Base-by-base conservation (phyloP, 257 asterid genomes). In the Nicotiana sylvestris region DNA sequence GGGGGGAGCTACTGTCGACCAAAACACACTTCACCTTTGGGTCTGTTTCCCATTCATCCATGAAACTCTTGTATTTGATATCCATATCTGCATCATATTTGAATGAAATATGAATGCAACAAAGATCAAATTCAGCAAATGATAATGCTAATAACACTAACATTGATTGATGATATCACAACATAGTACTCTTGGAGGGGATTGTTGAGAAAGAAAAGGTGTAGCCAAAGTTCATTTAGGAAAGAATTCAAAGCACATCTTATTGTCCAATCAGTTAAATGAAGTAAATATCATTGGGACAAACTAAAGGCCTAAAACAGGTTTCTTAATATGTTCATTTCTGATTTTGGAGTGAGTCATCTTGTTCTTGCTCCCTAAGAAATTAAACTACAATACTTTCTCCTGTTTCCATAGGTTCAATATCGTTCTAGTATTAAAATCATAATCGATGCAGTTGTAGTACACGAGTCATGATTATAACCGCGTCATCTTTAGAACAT, bases 11-110 rank as follows among this genome's bases (percentile, higher is more conserved):
- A 60, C 99, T 88, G 82, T 89, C 98, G 53, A 90, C 97, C 90
- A 94, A 81, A 74, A 94, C 99, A 85, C 97, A 96, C 85, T 94
- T 94, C 84, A 96, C 99, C 84, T 81, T 90, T 6, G 98, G 98
- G 62, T 96, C 97, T 30, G 86, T 81, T 89, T 96, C 98, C 99
- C 99, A 96, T 81, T 92, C 95, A 80, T 94, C 98, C 85, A 96
- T 89, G 81, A 88, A 93, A 33, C 90, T 88, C 90, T 96, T 96
- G 83, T 91, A 96, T 68, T 82, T 94, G 77, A 92, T 64, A 83
- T 94, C 98, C 99, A 96, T 96, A 82, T 93, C 99, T 96, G 88
- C 91, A 90, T 76, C 83, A 85, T 8, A 53, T 64, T 74, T 49
- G 82, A 69, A 76, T 25, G 33, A 76, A 39, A 83, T 13, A 46